These are phyloP conservation scores for Prunus kanzakura DNA, from an alignment of 306 rosid genomes.

Conservation along the genomic window DNA sequence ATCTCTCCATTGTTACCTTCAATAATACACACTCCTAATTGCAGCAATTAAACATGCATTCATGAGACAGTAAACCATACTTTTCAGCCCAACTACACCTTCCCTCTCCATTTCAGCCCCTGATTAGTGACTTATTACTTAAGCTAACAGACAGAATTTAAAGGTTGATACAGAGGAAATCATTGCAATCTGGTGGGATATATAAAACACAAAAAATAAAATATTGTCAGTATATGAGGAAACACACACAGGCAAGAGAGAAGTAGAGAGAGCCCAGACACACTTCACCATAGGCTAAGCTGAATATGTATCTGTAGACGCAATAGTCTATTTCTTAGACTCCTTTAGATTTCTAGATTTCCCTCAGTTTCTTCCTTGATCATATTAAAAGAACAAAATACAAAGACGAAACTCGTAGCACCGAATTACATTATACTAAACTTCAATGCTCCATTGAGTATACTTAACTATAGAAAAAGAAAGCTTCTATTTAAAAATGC, in stretches of 20 bases:
- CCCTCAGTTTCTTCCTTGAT: neutral
- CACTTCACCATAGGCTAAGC: neutral
- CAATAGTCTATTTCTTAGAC: neutral
- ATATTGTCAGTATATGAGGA: neutral
- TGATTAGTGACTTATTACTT: neutral
- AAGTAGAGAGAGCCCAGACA: neutral
- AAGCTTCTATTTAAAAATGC: neutral
- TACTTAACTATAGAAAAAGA: neutral
- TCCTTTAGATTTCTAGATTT: neutral
- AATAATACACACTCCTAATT: neutral
- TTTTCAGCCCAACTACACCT: neutral
- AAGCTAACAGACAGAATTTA: neutral
- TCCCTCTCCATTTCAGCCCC: slow-evolving; percentile 1
- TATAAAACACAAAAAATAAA: neutral
- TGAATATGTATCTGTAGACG: neutral
- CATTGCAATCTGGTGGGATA: neutral
- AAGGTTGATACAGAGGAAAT: neutral
- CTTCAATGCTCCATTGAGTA: neutral
- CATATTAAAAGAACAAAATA: neutral
- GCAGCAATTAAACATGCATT: neutral
- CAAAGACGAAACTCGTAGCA: neutral
- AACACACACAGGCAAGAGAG: neutral
- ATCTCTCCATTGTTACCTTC: neutral
- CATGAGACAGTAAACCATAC: neutral
- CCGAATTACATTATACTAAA: neutral